A percentile compares a stretch with the other conserved stretches of the same genome.
Evolutionary conservation across 2,329 filamentous ascomycete species (phyloP).

Genomic region (Ophiostoma triangulosporum): DNA sequence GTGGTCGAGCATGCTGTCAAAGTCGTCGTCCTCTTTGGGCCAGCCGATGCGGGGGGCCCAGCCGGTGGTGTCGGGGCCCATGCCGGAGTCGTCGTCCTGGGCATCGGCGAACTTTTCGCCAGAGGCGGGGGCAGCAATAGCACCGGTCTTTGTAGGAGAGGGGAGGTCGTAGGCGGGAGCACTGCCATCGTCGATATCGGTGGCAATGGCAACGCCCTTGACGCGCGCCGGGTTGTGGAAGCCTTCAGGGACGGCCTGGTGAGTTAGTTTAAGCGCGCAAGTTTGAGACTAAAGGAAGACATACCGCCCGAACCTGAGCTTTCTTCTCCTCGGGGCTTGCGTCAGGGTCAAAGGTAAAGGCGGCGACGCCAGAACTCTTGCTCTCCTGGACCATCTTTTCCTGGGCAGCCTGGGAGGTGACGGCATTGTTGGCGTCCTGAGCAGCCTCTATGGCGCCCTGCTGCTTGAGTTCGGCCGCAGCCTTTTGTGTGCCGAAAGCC

Average conservation of each 20-base stretch:
- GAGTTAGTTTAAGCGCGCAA: neutral
- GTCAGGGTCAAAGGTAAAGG: conserved; percentile 78
- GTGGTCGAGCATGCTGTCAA: conserved; percentile 68
- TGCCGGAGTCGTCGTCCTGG: conserved; percentile 37
- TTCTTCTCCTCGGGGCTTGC: conserved; percentile 74
- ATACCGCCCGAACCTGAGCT: conserved; percentile 62
- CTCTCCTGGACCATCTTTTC: conserved; percentile 64
- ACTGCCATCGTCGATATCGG: conserved; percentile 64
- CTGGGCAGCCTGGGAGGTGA: conserved; percentile 59
- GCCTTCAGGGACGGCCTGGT: conserved; percentile 47
- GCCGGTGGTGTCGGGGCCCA: conserved; percentile 48
- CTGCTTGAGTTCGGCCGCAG: conserved; percentile 55
- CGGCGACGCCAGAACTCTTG: conserved; percentile 61
- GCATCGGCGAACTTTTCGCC: conserved; percentile 32
- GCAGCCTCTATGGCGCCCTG: conserved; percentile 70
- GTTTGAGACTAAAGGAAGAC: conserved; percentile 17
- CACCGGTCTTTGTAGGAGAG: conserved; percentile 56
- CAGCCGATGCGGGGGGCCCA: conserved; percentile 82
- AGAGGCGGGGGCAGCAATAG: conserved; percentile 25
- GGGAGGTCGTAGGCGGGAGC: conserved; percentile 65
- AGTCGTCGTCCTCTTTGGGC: conserved; percentile 44
- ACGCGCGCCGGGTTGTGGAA: conserved; percentile 44
- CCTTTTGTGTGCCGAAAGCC: conserved; percentile 17
- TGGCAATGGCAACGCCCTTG: conserved; percentile 57
- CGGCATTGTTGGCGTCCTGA: conserved; percentile 51